A percentile compares a stretch with the other conserved stretches of the same genome.
Evolutionary conservation across 2,329 filamentous ascomycete genomes (phyloP).

Genomic region (Drechslerella dactyloides): DNA sequence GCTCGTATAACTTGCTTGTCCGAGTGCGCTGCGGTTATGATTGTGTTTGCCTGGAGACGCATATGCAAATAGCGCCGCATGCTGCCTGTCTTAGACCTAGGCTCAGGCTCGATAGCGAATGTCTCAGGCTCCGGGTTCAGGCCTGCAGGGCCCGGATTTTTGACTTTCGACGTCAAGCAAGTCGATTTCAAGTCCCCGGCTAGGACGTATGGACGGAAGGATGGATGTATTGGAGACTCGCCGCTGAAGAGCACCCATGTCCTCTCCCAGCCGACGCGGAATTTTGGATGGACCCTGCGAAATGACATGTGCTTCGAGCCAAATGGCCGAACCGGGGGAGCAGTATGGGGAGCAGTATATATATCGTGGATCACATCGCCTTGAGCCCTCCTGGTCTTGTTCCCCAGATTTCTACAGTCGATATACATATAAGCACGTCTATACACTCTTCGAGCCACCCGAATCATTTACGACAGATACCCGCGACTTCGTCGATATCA

Average conservation of each 20-base stretch:
- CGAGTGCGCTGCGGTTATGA: too few relatives aligned
- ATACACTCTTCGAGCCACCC: too few relatives aligned
- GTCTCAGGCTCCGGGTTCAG: background rate
- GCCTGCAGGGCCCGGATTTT: background rate
- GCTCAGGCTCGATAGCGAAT: background rate
- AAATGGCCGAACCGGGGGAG: slow-evolving; percentile 2
- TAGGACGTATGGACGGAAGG: background rate
- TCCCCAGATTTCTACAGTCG: slow-evolving; percentile 3
- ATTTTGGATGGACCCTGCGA: slow-evolving; percentile 28
- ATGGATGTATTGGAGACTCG: background rate
- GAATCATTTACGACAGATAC: too few relatives aligned
- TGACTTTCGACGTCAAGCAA: background rate
- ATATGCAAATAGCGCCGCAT: background rate
- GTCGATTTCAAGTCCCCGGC: background rate
- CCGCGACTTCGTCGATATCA: too few relatives aligned
- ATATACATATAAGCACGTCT: too few relatives aligned
- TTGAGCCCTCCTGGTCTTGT: background rate
- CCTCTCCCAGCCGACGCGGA: slow-evolving; percentile 28
- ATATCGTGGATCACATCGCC: slow-evolving; percentile 2
- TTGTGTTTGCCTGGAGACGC: background rate
- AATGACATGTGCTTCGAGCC: slow-evolving; percentile 45
- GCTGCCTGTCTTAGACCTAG: slow-evolving; percentile 2
- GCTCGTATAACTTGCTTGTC: too few relatives aligned
- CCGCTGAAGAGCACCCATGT: background rate
- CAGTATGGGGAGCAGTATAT: too few relatives aligned